Evolutionary conservation across 345 rosid genomes (phyloP).

Genomic region (Clarkia xantiana): DNA sequence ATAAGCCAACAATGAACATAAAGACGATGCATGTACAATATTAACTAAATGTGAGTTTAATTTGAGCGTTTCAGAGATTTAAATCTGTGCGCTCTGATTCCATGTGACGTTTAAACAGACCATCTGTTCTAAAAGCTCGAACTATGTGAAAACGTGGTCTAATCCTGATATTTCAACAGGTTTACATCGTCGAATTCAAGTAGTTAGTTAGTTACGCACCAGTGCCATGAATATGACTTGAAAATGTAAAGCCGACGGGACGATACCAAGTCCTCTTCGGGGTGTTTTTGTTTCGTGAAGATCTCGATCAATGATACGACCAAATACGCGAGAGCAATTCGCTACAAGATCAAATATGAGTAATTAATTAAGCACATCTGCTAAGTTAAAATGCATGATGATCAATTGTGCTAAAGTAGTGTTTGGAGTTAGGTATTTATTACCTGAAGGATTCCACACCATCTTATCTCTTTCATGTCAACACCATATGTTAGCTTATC

Average conservation of each 20-base stretch:
- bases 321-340: conserved; percentile 79
- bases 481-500: conserved; percentile 63
- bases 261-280: conserved; percentile 14
- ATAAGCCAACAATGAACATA: not conserved
- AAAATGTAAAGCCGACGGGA: conserved; percentile 32
- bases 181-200: not conserved
- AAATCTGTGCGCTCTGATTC: too few species aligned
- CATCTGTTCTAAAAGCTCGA: not conserved
- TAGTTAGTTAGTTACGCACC: conserved; percentile 26
- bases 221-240: conserved; percentile 48
- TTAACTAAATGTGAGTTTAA: too few species aligned
- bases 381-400: not conserved
- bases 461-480: conserved; percentile 57
- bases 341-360: conserved; percentile 23
- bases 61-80: too few species aligned
- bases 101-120: too few species aligned
- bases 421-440: not conserved
- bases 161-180: too few species aligned
- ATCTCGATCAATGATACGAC: conserved; percentile 56
- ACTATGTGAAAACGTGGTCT: too few species aligned
- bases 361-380: too few species aligned
- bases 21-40: too few species aligned
- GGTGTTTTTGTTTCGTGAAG: conserved; percentile 23
- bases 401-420: not conserved
- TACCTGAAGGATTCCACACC: conserved; percentile 94